Evolutionary conservation across 768 basidiomycete species (phyloP).

Genomic region (Thelephora aurantiotincta): DNA sequence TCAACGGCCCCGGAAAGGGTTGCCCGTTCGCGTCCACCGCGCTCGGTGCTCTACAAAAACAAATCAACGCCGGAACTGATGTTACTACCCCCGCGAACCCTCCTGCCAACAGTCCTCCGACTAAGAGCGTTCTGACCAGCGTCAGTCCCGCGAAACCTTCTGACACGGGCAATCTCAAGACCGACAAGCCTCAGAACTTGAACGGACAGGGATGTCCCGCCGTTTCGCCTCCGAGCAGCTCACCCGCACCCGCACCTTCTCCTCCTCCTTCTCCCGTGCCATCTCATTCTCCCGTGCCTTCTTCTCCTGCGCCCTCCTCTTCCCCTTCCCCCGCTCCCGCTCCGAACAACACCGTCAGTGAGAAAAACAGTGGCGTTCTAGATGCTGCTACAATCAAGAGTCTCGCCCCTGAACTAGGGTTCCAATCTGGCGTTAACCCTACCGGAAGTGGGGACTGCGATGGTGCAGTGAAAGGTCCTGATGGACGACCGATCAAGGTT

Average conservation of each 20-base stretch:
- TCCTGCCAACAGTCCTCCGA: background rate
- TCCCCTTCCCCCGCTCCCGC: background rate
- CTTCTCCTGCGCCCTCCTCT: background rate
- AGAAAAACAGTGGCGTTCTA: background rate
- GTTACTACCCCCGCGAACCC: background rate
- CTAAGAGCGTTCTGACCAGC: no score
- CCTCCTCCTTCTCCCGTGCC: conserved; percentile 12
- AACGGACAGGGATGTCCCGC: conserved; percentile 55
- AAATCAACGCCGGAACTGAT: background rate
- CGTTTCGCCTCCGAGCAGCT: conserved; percentile 45
- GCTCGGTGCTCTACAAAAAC: conserved; percentile 13
- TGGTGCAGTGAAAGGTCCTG: conserved; percentile 8
- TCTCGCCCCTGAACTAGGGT: conserved; percentile 20
- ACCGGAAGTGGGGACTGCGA: conserved; percentile 17
- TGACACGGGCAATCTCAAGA: conserved; percentile 42
- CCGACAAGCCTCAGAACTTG: conserved; percentile 56
- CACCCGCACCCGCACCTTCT: no score
- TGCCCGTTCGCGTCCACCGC: conserved; percentile 37
- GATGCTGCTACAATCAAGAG: background rate
- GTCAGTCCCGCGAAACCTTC: conserved; percentile 20
- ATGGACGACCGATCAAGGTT: background rate
- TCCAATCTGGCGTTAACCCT: conserved; percentile 18
- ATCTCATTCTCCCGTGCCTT: background rate
- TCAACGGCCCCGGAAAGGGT: conserved; percentile 50
- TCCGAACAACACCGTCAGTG: background rate